Evolutionary conservation across 148 eudicot species (phyloP).

Genomic region (Pouteria glomerata): DNA sequence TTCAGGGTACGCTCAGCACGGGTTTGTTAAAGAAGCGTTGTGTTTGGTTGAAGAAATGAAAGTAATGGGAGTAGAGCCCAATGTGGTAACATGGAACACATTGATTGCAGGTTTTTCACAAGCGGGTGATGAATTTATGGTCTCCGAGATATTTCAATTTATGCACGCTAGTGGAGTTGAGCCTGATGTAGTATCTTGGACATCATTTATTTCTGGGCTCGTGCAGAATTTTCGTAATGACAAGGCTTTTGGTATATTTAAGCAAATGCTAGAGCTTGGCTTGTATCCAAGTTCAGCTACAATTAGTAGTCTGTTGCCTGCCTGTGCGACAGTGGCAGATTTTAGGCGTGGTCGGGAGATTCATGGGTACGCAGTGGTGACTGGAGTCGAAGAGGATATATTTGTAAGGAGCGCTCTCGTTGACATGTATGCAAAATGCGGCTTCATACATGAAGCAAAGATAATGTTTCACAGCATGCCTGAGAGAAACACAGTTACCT

Average conservation of each 20-base stretch:
- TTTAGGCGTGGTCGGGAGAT: constrained; percentile 65
- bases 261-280: constrained; percentile 49
- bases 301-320: constrained; percentile 65
- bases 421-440: constrained; percentile 89
- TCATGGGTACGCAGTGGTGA: constrained; percentile 52
- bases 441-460: constrained; percentile 47
- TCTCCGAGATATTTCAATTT: constrained; percentile 38
- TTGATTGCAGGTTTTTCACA: constrained; percentile 67
- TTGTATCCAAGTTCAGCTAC: constrained; percentile 54
- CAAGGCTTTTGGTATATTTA: constrained; percentile 54
- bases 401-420: constrained; percentile 70
- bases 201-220: constrained; percentile 67
- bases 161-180: constrained; percentile 53
- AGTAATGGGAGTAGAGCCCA: constrained; percentile 39
- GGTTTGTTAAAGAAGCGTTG: constrained; percentile 54
- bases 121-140: constrained; percentile 59
- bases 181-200: constrained; percentile 90
- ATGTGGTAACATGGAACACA: constrained; percentile 78
- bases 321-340: constrained; percentile 60
- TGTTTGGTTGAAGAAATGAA: constrained; percentile 44
- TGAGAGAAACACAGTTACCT: constrained; percentile 58
- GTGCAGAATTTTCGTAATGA: constrained; percentile 51
- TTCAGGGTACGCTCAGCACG: constrained; percentile 65
- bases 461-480: constrained; percentile 47
- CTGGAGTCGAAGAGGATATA: constrained; percentile 48